phyloP scores from a whole-genome alignment of 371 early-diverging fungal genomes.

The Mortierella sp. region DNA sequence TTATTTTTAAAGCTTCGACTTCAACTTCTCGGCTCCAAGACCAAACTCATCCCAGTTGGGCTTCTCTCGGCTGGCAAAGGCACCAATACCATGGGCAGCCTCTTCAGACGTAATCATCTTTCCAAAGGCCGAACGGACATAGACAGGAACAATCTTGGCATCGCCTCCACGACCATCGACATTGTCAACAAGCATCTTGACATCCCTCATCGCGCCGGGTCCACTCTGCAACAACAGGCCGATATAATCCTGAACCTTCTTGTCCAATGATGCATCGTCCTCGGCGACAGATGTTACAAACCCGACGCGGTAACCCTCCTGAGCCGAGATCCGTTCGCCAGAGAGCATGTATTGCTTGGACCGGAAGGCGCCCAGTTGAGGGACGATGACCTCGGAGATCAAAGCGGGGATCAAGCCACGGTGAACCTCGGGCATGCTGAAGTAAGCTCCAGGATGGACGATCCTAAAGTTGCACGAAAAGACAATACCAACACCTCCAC shows the following conservation, averaged over 20 bases:
- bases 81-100: constrained; percentile 76
- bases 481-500: constrained; percentile 81
- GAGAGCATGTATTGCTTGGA: constrained; percentile 78
- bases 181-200: constrained; percentile 66
- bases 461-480: constrained; percentile 77
- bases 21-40: constrained; percentile 40
- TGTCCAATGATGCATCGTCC: constrained; percentile 59
- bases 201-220: constrained; percentile 69
- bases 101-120: constrained; percentile 79
- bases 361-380: constrained; percentile 70
- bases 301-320: constrained; percentile 59
- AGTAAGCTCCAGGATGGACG: constrained; percentile 62
- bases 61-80: constrained; percentile 68
- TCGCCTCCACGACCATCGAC: constrained; percentile 62
- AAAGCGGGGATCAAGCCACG: constrained; percentile 81
- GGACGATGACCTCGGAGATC: constrained; percentile 79
- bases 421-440: constrained; percentile 77
- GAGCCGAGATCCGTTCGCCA: constrained; percentile 66
- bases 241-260: constrained; percentile 61
- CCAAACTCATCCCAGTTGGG: constrained; percentile 72
- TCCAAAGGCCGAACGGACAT: constrained; percentile 66
- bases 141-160: constrained; percentile 36
- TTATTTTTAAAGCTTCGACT: constrained; percentile 37
- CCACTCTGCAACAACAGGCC: constrained; percentile 66
- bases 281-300: constrained; percentile 61